Base-by-base conservation (phyloP, 331 rosid genomes). In the Malus hybrid region DNA sequence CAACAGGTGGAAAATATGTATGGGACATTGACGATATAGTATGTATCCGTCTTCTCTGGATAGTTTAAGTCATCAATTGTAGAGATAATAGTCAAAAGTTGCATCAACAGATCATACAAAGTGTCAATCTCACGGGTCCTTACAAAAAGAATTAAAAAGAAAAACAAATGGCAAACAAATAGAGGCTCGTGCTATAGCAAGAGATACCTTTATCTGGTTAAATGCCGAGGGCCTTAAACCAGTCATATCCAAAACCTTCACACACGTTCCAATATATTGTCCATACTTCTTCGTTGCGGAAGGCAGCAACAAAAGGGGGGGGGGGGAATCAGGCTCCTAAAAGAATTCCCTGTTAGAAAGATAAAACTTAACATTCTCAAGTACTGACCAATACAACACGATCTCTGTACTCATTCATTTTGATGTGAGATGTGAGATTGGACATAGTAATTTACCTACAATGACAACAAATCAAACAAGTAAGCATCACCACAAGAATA, bases 31-130 rank as follows among this genome's bases (percentile, higher is more conserved):
- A 95, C 99, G 20, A 95, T 82, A 75, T 85, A 90, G 78, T 95
- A 95, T 48, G 93, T 88, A 70, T 95, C 93, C 0, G 98, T 95
- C 91, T 90, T 95, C 87, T 95, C 98, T 14, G 99, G 98, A 84
- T 95, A 95, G 85, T 95, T 95, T 82, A 92, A 81, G 90, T 92
- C 99, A 71, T 95, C 99, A 64, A 95, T 86, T 32, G 98, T 92
- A 39, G 99, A 83, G 77, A 88, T 88, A 33, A 87, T 90, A 46
- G 99, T 90, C 88, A 95, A 82, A 78, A 95, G 86, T 98, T 95
- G 91, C 89, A 83, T 57, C 73, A 78, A 55, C 67, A 66, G 56
- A 74, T 72, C 55, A 64, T 15, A 67, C 58, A 28, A 29, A 75
- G 19, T 70, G 78, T 84, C 85, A 86, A 70, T 68, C 61, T 52